Base-by-base conservation (phyloP, 2,329 filamentous ascomycete genomes). In the Fusarium brevicatenulatum region DNA sequence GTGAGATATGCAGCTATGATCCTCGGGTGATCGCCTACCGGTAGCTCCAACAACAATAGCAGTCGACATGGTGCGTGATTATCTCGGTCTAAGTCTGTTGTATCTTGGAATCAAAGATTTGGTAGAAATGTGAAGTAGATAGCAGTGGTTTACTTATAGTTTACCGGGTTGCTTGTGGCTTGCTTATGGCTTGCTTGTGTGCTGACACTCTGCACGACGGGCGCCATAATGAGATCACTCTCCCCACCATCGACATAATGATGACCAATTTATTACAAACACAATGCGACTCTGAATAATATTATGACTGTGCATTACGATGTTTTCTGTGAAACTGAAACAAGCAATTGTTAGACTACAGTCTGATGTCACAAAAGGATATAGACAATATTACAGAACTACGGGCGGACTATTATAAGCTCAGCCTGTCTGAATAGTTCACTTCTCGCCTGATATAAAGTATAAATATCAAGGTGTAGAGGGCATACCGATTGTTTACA, bases 1-100 rank as follows among this genome's bases (percentile, higher is more conserved):
- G n/a, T 66, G 1, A 55, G 28, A 42, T 9, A 18, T 5, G 34
- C 9, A 10, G 19, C 9, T 9, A 30, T 9, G 5, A 11, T 13
- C 9, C 5, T 8, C 5, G 11, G 12, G 4, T 2, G 9, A 15
- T 34, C 15, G 16, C 28, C 12, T 36, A 64, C 59, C 63, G 7
- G 63, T 66, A 23, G 63, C 59, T 9, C 63, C 63, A n/a, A 56
- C 59, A 32, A 66, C 63, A 9, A 66, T 56, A n/a, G 63, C 59
- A 16, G 34, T 66, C 9, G 59, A 34, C 59, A 66, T 47, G 4
- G 10, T 5, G 44, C 2, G 7, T n/a, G 13, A 15, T 30, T 47
- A 16, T 21, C 25, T 16, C 6, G 19, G 3, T 9, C 11, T 8
- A 4, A n/a, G 5, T 6, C 6, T 47, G 2, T 4, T 47, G 13